Percentiles rank a stretch among this genome's conserved stretches.
phyloP scores from a whole-genome alignment of 2,329 filamentous ascomycete genomes.

The Monosporascus sp. region DNA sequence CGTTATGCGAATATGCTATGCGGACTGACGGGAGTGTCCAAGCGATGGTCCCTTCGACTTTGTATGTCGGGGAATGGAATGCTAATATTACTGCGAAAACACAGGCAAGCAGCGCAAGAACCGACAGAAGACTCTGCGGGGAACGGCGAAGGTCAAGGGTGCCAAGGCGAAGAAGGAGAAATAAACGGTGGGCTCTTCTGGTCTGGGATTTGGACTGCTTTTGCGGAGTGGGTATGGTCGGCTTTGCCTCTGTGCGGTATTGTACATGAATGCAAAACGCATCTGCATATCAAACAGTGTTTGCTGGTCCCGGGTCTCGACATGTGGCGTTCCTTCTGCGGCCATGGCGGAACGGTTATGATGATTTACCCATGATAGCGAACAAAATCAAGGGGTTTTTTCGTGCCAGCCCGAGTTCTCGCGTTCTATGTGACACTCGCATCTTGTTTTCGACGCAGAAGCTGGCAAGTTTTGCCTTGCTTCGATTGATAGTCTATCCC shows the following conservation, averaged over 20 bases:
- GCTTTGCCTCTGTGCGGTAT: constrained; percentile 30
- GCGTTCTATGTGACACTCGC: not conserved
- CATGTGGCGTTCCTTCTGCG: constrained; percentile 9
- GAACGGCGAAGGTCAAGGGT: constrained; percentile 97
- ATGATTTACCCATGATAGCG: constrained; percentile 31
- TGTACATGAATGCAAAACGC: constrained; percentile 22
- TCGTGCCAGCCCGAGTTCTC: constrained; percentile 8
- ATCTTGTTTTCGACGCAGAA: constrained; percentile 7
- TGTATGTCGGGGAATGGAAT: constrained; percentile 2
- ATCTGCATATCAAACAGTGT: constrained; percentile 11
- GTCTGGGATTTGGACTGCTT: constrained; percentile 22
- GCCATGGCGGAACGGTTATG: constrained; percentile 26
- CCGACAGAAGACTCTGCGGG: constrained; percentile 96
- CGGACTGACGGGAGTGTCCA: not conserved
- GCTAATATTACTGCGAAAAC: constrained; percentile 9
- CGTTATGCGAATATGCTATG: not conserved
- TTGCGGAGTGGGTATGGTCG: constrained; percentile 27
- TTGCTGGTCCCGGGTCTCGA: constrained; percentile 5
- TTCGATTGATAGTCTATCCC: too few relatives aligned
- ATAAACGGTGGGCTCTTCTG: constrained; percentile 49
- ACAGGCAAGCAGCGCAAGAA: constrained; percentile 99
- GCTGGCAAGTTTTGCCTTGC: not conserved
- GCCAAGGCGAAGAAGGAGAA: constrained; percentile 91
- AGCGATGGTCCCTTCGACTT: not conserved
- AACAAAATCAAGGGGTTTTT: constrained; percentile 29